These are phyloP conservation scores for Boletus vinaceobasis DNA, from an alignment of 768 basidiomycete species.

Conservation along the genomic window DNA sequence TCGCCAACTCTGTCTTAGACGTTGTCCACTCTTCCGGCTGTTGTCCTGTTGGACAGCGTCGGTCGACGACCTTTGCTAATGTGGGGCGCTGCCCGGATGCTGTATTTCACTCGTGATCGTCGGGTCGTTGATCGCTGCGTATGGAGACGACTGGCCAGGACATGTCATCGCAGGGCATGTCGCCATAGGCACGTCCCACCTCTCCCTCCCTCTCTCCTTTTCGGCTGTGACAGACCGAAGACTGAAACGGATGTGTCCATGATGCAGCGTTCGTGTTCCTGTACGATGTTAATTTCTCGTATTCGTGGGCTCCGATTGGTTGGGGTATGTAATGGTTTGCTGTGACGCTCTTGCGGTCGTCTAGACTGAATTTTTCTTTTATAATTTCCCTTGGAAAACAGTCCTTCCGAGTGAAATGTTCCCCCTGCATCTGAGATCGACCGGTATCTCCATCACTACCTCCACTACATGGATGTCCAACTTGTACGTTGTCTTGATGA, in stretches of 20 bases:
- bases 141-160: conserved; percentile 27
- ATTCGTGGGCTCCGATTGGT: conserved; percentile 33
- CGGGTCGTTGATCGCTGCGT: conserved; percentile 27
- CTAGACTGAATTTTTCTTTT: conserved; percentile 7
- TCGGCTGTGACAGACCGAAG: conserved; percentile 6
- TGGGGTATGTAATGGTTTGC: conserved; percentile 16
- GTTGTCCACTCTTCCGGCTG: conserved; percentile 35
- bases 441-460: conserved; percentile 40
- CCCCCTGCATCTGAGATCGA: conserved; percentile 39
- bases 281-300: conserved; percentile 36
- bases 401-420: conserved; percentile 42
- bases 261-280: conserved; percentile 37
- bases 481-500: conserved; percentile 19
- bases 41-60: conserved; percentile 36
- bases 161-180: conserved; percentile 26
- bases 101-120: conserved; percentile 27
- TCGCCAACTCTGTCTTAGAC: conserved; percentile 18
- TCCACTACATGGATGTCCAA: conserved; percentile 43
- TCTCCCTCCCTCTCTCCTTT: conserved; percentile 4
- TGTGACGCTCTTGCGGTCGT: background rate
- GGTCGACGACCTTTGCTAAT: conserved; percentile 41
- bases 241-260: conserved; percentile 9
- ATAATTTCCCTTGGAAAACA: conserved; percentile 13
- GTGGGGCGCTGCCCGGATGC: conserved; percentile 36
- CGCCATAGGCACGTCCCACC: conserved; percentile 27